These are phyloP conservation scores for Pyrenophora graminea DNA, from an alignment of 2,329 filamentous ascomycete genomes.

Conservation along the genomic window DNA sequence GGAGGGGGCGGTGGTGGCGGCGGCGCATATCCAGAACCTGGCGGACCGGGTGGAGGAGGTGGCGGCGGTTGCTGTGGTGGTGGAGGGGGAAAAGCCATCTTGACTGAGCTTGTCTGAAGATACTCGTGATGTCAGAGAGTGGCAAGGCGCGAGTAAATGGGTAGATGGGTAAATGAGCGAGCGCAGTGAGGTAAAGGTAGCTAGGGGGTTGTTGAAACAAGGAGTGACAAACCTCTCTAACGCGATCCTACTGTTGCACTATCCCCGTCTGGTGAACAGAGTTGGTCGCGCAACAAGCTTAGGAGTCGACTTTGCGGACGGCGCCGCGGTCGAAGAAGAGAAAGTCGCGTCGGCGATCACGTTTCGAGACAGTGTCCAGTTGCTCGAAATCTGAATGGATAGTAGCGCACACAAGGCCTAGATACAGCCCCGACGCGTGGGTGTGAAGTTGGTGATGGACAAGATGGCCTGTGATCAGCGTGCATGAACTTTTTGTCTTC, in stretches of 20 bases:
- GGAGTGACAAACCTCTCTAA: not conserved
- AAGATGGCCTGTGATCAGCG: constrained; percentile 24
- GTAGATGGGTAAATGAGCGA: not conserved
- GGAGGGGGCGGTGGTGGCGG: constrained; percentile 67
- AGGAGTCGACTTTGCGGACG: constrained; percentile 33
- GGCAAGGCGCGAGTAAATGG: not conserved
- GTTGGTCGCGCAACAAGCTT: constrained; percentile 24
- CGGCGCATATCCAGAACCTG: constrained; percentile 43
- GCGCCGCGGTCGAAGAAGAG: constrained; percentile 24
- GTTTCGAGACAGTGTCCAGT: constrained; percentile 12
- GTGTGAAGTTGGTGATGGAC: constrained; percentile 35
- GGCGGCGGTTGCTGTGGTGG: constrained; percentile 30
- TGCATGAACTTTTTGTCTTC: constrained; percentile 26
- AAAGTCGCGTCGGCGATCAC: constrained; percentile 32
- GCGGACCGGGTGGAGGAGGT: constrained; percentile 28
- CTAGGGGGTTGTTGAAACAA: not conserved
- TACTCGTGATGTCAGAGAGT: constrained; percentile 3
- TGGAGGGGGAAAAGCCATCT: constrained; percentile 36
- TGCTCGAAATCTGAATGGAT: constrained; percentile 15
- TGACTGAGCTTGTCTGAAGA: constrained; percentile 5
- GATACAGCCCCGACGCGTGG: constrained; percentile 35
- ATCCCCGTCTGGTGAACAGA: constrained; percentile 11
- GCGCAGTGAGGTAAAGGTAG: no score
- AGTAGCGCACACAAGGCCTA: constrained; percentile 25
- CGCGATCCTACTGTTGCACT: constrained; percentile 9